phyloP scores from a whole-genome alignment of 2,329 filamentous ascomycete species.

The Cercospora sp. region DNA sequence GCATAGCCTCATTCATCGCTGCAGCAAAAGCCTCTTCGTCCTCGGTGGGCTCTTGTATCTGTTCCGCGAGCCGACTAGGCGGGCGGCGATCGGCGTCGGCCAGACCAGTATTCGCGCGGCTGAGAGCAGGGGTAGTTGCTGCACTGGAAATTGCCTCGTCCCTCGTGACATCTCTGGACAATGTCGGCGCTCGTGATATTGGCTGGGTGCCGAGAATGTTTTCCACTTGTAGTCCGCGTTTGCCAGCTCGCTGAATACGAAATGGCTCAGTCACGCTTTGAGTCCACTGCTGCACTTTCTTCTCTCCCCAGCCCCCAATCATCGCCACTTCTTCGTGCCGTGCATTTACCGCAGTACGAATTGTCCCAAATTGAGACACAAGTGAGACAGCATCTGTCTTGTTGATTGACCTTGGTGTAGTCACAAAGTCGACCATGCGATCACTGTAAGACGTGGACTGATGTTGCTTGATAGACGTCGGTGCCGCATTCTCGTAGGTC shows the following conservation, averaged over 20 bases:
- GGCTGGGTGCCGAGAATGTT: slow-evolving; percentile 34
- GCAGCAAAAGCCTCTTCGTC: slow-evolving; percentile 51
- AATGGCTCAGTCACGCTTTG: slow-evolving; percentile 83
- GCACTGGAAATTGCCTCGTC: slow-evolving; percentile 23
- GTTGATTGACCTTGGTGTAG: slow-evolving; percentile 84
- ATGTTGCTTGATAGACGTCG: slow-evolving; percentile 78
- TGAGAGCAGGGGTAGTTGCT: slow-evolving; percentile 11
- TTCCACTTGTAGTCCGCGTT: slow-evolving; percentile 47
- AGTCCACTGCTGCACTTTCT: slow-evolving; percentile 87
- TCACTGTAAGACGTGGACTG: slow-evolving; percentile 83
- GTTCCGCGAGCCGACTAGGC: slow-evolving; percentile 38
- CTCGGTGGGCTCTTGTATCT: slow-evolving; percentile 36
- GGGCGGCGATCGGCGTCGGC: slow-evolving; percentile 44
- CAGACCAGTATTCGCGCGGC: slow-evolving; percentile 27
- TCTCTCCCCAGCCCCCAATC: slow-evolving; percentile 92
- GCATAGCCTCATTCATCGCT: slow-evolving; percentile 29
- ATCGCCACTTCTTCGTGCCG: slow-evolving; percentile 79
- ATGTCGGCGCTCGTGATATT: slow-evolving; percentile 28
- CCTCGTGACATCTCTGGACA: slow-evolving; percentile 34
- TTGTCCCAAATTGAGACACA: slow-evolving; percentile 87
- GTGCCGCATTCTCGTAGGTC: slow-evolving; percentile 83
- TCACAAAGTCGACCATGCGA: slow-evolving; percentile 88
- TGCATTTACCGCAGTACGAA: slow-evolving; percentile 84
- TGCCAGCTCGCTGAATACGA: slow-evolving; percentile 70
- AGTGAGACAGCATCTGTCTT: slow-evolving; percentile 90